Percentiles rank a stretch among this genome's conserved stretches.
Evolutionary conservation across 257 asterid species (phyloP).

Genomic region (Solanum infundibuliforme): DNA sequence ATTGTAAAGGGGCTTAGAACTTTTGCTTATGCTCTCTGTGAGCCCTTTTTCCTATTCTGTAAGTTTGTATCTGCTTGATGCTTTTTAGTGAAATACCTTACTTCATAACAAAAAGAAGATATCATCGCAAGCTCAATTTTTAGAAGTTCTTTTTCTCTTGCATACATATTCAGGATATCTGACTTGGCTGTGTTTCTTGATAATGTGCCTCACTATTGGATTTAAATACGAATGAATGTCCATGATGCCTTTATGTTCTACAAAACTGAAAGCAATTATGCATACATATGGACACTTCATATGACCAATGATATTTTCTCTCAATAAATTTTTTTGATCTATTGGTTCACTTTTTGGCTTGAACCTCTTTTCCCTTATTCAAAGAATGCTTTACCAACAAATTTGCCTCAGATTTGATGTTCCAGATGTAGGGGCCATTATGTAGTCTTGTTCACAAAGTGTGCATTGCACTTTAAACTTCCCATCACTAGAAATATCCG

Average conservation of each 20-base stretch:
- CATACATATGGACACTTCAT: neutral
- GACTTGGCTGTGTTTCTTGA: neutral
- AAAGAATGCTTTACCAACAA: neutral
- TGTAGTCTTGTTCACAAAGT: neutral
- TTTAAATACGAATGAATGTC: neutral
- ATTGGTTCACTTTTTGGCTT: neutral
- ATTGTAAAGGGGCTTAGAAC: neutral
- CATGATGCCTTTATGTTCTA: neutral
- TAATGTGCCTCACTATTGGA: neutral
- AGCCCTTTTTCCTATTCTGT: neutral
- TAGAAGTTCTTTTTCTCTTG: neutral
- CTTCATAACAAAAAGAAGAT: neutral
- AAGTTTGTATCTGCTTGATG: neutral
- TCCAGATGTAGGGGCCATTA: neutral
- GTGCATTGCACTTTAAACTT: neutral
- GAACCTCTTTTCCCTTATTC: neutral
- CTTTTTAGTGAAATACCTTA: neutral
- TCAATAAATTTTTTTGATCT: neutral
- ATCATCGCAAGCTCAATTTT: neutral
- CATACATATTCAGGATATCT: neutral
- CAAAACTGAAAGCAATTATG: neutral
- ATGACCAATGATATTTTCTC: neutral
- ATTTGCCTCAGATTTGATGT: neutral
- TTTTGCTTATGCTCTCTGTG: neutral
- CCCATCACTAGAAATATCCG: neutral